Base-by-base conservation (phyloP, 2,329 filamentous ascomycete genomes). In the Aspergillus ustus region DNA sequence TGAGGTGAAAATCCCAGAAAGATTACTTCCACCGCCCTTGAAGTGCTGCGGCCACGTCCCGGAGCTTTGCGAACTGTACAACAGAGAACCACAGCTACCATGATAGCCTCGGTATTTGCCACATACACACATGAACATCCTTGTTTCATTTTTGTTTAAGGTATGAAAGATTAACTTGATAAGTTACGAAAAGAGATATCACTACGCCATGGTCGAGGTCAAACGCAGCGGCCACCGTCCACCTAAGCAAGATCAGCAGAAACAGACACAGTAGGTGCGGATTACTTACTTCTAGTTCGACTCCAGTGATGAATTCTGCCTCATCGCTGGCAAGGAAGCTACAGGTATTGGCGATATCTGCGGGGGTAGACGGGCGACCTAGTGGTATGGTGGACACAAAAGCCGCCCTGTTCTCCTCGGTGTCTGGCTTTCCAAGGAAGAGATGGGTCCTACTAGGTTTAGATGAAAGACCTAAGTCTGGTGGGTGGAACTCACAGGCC, bases 261-360 rank as follows among this genome's bases (percentile, higher is more conserved):
- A 19, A 31, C 31, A 51, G 13, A 51, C 15, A 5, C 7, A 34
- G n/a, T 2, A n/a, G 19, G 9, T 45, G 7, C 43, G 1, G 22
- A 11, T 13, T 45, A 15, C 29, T 49, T 52, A 89, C 85, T 63
- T 89, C 85, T 52, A 91, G 75, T 61, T 89, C 87, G 17, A 87
- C 82, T 0, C 89, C 89, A 0, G 88, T 91, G 66, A 92, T 85
- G 68, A 91, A 91, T 6, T 78, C 81, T 0, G 87, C 87, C 70
- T 91, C 89, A 22, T 91, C 87, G 60, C 87, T 89, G 2, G 87
- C 87, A 50, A 92, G 73, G 70, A 87, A 92, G 22, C 86, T 82
- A 61, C 85, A 87, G 4, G 88, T 86, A 70, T 90, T 89, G 2
- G 87, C 89, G 29, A 92, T 83, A 72, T 92, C 89, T 8, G 79